Evolutionary conservation across 352 stramenopile species (phyloP), one percentile per base, ranked within the genome.

Genomic region (Peronospora tabacina): DNA sequence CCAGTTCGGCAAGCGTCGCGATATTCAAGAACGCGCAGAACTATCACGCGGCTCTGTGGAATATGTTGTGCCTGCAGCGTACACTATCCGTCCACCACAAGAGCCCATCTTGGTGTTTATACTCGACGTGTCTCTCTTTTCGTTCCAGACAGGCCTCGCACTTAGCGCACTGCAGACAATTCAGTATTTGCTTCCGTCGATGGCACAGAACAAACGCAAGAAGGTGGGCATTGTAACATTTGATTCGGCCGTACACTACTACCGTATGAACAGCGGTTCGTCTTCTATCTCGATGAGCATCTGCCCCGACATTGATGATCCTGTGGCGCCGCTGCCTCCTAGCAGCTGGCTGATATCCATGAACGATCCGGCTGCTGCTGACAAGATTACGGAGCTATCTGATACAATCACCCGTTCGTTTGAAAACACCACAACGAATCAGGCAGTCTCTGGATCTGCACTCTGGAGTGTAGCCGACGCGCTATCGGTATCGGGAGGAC

Each of bases 171-270:
- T 94, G 17, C 66, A 87, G 22, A 70, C 76, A 22, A 91, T 95
- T 59, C 63, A 82, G 52, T 90, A 88, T 68, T 50, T 90, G 24
- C 44, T 95, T 7, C 69, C 75, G 10, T 80, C 74, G 29, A 68
- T 90, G 29, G 74, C 74, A 17, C 72, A 87, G 63, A 90, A 85
- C 58, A 87, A 76, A 44, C 72, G 81, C 56, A 89, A 90, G 61
- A 93, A 93, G 49, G 68, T 94, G 39, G 85, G 84, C n/a, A 90
- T 95, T 39, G 64, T 95, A 10, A 91, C 81, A 2, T 95, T 93
- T 37, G 84, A 90, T 61, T 73, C 75, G 12, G 64, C 70, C 2
- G 77, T 94, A 24, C 82, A 93, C 45, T 94, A 91, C 62, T 92
- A 93, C 52, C 79, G 80, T 42, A 87, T 90, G 75, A 70, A 93